Evolutionary conservation across 257 asterid genomes (phyloP).

Genomic region (Nicotiana otophora): DNA sequence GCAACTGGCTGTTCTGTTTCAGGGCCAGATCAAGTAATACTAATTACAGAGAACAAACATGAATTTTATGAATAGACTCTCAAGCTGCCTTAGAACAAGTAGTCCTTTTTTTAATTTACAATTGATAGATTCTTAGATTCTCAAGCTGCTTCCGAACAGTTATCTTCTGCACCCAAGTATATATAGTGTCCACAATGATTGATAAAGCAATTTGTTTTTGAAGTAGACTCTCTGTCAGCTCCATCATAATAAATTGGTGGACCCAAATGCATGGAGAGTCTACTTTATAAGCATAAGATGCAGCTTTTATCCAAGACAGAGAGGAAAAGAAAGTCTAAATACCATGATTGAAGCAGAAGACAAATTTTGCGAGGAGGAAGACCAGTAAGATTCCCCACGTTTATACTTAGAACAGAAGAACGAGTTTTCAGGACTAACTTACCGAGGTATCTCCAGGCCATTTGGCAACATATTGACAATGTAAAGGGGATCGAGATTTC

Average conservation of each 20-base stretch:
- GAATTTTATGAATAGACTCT: neutral
- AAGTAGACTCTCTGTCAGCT: neutral
- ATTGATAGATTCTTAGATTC: neutral
- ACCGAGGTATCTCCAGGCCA: slow-evolving; percentile 98
- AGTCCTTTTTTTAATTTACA: neutral
- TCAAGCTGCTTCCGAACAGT: no score
- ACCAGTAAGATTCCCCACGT: neutral
- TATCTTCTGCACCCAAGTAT: neutral
- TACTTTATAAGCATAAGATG: neutral
- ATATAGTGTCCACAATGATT: neutral
- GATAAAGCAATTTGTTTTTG: neutral
- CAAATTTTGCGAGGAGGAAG: neutral
- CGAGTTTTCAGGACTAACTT: slow-evolving; percentile 10
- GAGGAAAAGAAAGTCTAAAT: neutral
- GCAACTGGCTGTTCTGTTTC: neutral
- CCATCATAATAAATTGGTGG: neutral
- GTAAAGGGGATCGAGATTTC: slow-evolving; percentile 96
- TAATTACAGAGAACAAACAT: no score
- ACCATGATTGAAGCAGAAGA: neutral
- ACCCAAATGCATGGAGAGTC: neutral
- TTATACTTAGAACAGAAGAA: neutral
- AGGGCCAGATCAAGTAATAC: neutral
- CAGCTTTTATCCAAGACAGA: neutral
- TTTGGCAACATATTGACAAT: slow-evolving; percentile 87
- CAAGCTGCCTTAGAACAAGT: neutral